phyloP scores from a whole-genome alignment of 2,329 filamentous ascomycete genomes.

The Aschersonia sp. region DNA sequence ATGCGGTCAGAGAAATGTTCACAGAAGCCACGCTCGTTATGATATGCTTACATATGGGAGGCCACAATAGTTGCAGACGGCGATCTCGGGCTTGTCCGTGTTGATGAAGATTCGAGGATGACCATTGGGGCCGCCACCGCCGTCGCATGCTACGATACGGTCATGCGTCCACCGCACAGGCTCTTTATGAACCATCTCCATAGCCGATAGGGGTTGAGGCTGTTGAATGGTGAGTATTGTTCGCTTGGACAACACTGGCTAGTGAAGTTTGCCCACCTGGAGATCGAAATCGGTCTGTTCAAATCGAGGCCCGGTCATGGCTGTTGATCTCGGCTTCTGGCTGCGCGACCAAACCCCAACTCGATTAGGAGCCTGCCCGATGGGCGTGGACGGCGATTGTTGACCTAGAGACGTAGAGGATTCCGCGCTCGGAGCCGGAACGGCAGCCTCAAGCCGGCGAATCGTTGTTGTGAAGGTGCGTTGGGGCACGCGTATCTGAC shows the following conservation, averaged over 20 bases:
- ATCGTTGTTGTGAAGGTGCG: slow-evolving; percentile 34
- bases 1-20: neutral
- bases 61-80: slow-evolving; percentile 83
- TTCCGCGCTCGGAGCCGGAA: slow-evolving; percentile 22
- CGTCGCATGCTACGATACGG: slow-evolving; percentile 73
- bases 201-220: slow-evolving; percentile 82
- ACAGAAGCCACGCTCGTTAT: neutral
- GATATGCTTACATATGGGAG: slow-evolving; percentile 66
- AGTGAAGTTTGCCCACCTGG: slow-evolving; percentile 51
- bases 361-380: slow-evolving; percentile 78
- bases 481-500: slow-evolving; percentile 26
- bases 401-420: slow-evolving; percentile 28
- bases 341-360: slow-evolving; percentile 67
- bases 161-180: slow-evolving; percentile 86
- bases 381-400: slow-evolving; percentile 28
- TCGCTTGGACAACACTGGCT: neutral
- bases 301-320: slow-evolving; percentile 89
- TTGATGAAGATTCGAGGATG: slow-evolving; percentile 97
- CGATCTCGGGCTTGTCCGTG: slow-evolving; percentile 90
- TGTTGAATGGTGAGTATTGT: slow-evolving; percentile 23
- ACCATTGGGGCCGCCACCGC: slow-evolving; percentile 77
- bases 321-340: slow-evolving; percentile 66
- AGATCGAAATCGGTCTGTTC: slow-evolving; percentile 90
- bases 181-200: slow-evolving; percentile 91
- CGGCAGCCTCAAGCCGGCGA: slow-evolving; percentile 29